Evolutionary conservation across 108 stramenopile species (phyloP).

Genomic region (Parietichytrium sp.): DNA sequence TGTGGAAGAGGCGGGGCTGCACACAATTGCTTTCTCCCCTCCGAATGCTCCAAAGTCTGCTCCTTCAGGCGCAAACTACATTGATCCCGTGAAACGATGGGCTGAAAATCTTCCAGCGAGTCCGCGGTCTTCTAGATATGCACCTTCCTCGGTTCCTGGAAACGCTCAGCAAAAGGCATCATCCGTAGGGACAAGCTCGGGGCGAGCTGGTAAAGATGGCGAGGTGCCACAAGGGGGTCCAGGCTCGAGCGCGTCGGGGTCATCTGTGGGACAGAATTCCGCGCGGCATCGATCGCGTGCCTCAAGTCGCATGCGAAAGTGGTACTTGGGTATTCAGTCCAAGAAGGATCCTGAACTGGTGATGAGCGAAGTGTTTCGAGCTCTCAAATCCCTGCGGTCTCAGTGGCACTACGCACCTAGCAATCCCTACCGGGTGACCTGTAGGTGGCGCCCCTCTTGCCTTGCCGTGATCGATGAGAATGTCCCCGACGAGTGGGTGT

Average conservation of each 20-base stretch:
- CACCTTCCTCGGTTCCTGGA: too few relatives aligned
- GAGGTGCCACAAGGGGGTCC: too few relatives aligned
- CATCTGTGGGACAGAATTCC: too few relatives aligned
- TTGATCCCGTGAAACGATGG: too few relatives aligned
- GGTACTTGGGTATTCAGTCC: constrained; percentile 98
- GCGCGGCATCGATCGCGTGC: background rate
- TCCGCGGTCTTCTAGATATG: too few relatives aligned
- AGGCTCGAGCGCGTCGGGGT: too few relatives aligned
- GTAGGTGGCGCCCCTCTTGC: constrained; percentile 72
- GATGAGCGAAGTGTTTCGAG: constrained; percentile 98
- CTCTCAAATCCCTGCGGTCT: constrained; percentile 85
- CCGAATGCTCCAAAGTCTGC: constrained; percentile 18
- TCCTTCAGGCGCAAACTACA: too few relatives aligned
- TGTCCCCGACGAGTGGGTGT: constrained; percentile 68
- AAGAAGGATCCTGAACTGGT: constrained; percentile 99
- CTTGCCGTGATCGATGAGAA: background rate
- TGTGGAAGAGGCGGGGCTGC: background rate
- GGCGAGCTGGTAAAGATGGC: too few relatives aligned
- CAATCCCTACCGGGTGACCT: constrained; percentile 87
- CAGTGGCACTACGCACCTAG: constrained; percentile 80
- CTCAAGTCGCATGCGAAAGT: constrained; percentile 71
- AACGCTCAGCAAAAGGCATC: too few relatives aligned
- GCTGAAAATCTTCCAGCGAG: too few relatives aligned
- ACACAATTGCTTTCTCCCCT: background rate
- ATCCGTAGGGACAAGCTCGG: too few relatives aligned